Conservation (phyloP, 495 filamentous ascomycete genomes). For the Aspergillus funiculosus region DNA sequence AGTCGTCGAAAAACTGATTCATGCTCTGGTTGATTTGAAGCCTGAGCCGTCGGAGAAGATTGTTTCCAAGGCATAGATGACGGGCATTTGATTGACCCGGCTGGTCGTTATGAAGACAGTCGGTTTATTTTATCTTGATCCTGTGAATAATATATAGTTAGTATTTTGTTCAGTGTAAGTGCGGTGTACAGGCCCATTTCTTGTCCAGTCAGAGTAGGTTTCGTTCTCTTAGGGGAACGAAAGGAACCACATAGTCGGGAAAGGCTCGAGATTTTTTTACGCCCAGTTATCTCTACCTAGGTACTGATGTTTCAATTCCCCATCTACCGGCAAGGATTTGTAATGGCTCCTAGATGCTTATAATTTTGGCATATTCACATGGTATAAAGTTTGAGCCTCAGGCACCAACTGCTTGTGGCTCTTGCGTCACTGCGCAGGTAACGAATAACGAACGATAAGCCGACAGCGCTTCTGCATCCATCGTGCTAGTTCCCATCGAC, state of each 20-base stretch:
- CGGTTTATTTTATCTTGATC: conserved; percentile 16
- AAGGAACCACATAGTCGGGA: background rate
- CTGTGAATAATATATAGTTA: conserved; percentile 15
- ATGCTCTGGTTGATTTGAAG: conserved; percentile 72
- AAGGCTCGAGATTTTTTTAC: background rate
- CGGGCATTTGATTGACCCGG: conserved; percentile 15
- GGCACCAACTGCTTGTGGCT: background rate
- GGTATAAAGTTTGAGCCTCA: background rate
- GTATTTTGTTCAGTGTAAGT: no score
- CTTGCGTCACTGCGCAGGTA: conserved; percentile 6
- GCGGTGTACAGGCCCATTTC: conserved; percentile 2
- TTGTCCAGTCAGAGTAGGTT: background rate
- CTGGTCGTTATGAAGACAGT: conserved; percentile 12
- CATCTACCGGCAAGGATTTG: no score
- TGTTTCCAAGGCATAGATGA: conserved; percentile 33
- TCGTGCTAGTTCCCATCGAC: background rate
- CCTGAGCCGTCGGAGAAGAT: conserved; percentile 60
- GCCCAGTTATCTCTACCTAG: no score
- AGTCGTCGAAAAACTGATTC: conserved; percentile 73
- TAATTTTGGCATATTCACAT: background rate
- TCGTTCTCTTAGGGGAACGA: background rate
- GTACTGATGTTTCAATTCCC: no score
- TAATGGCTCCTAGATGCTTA: no score
- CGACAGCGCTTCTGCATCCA: background rate
- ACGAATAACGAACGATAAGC: no score